Conservation (phyloP, 345 rosid species). For the Linum tenue region DNA sequence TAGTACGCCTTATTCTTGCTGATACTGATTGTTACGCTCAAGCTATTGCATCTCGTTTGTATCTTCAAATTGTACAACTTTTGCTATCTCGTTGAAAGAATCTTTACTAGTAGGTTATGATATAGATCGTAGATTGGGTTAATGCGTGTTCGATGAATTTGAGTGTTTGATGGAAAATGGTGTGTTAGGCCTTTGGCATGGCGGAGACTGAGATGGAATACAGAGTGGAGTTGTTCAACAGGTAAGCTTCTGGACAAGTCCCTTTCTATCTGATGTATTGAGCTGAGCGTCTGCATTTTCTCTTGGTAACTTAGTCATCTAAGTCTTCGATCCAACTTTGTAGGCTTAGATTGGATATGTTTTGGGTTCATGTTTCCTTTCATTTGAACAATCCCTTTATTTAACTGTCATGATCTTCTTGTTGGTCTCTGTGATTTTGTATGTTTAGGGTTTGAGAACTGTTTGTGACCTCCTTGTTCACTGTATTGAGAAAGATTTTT, state of each 20-base stretch:
- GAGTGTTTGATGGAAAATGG: slow-evolving; percentile 5
- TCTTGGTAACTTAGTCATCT: no score
- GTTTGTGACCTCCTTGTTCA: background rate
- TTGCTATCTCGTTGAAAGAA: background rate
- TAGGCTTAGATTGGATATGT: no score
- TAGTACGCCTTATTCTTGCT: no score
- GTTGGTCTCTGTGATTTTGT: no score
- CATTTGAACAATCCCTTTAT: no score
- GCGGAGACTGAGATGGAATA: slow-evolving; percentile 95
- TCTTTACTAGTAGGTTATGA: background rate
- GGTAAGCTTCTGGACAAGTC: slow-evolving; percentile 26
- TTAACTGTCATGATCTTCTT: no score
- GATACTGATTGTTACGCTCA: no score
- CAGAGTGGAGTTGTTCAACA: slow-evolving; percentile 88
- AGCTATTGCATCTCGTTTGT: background rate
- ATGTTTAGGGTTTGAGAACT: no score
- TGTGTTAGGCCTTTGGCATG: slow-evolving; percentile 71
- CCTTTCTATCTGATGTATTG: background rate
- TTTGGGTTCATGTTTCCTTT: no score
- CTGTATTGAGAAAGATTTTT: background rate
- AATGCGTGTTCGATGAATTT: background rate
- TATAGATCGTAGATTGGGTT: background rate
- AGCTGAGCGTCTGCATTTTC: no score
- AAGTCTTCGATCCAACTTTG: no score
- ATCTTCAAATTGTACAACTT: background rate